Base-by-base conservation (phyloP, 2,329 filamentous ascomycete species). In the Neophaeococcomyces aloes region DNA sequence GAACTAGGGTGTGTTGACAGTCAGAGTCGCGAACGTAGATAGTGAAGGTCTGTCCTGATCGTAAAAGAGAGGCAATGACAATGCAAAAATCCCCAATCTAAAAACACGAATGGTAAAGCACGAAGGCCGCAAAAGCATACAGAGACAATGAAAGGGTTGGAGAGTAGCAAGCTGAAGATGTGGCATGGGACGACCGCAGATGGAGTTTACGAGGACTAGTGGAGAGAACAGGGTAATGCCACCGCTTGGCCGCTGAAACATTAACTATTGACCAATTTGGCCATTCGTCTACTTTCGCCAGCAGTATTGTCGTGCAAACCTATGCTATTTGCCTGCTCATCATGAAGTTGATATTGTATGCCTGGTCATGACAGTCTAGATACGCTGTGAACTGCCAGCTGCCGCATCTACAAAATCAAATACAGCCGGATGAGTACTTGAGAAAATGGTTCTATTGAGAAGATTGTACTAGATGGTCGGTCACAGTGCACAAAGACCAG, bases 361-460 rank as follows among this genome's bases (percentile, higher is more conserved):
- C 32, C 14, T 35, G 21, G 8, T 27, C 6, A 18, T 11, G 14
- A 25, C 29, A 11, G 38, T 41, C 27, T 3, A 10, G 30, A 19
- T 13, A 41, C 29, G 19, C 15, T 32, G 14, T 10, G 30, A 17
- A 31, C 39, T 42, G 39, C 39, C 34, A 31, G n/a, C 21, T 25
- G 30, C 30, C 39, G 30, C 23, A 31, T 42, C 30, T 42, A 35
- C 30, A 42, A 27, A 42, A 34, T 42, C 39, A 42, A 42, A 42
- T 42, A 14, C 39, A 42, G 13, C 38, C 39, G 39, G 39, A 34
- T 25, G 29, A 33, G 38, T 30, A 35, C 30, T 27, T 25, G 27
- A 10, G 21, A 15, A 8, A 14, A 35, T 35, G 30, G 21, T 39
- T 25, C 27, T 30, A 17, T 39, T 39, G 37, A 8, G 30, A 39